phyloP scores from a whole-genome alignment of 495 filamentous ascomycete species.

The Oidiodendron maius region DNA sequence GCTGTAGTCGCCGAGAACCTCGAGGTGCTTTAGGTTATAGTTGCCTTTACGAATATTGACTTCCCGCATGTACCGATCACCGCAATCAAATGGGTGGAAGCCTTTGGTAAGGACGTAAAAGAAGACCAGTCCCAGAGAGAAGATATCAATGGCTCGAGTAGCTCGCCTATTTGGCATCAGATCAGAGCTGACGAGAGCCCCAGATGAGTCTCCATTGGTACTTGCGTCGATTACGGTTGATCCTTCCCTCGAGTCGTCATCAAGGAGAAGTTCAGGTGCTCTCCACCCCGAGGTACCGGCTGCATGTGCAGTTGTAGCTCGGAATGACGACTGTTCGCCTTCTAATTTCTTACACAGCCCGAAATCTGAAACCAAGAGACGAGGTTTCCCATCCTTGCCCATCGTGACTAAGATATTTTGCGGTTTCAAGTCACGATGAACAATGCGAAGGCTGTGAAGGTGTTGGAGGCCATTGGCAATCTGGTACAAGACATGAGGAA shows the following conservation, averaged over 20 bases:
- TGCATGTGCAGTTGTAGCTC: slow-evolving; percentile 87
- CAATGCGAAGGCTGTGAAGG: slow-evolving; percentile 86
- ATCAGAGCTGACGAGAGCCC: slow-evolving; percentile 28
- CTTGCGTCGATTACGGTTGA: slow-evolving; percentile 19
- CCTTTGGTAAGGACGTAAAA: slow-evolving; percentile 92
- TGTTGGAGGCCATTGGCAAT: slow-evolving; percentile 82
- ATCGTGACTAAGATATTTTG: slow-evolving; percentile 86
- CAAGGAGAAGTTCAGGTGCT: slow-evolving; percentile 84
- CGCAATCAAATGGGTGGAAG: slow-evolving; percentile 89
- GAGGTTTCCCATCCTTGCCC: slow-evolving; percentile 54
- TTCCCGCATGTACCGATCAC: slow-evolving; percentile 89
- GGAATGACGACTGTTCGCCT: slow-evolving; percentile 88
- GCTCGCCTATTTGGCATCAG: slow-evolving; percentile 66
- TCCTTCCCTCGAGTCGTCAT: slow-evolving; percentile 49
- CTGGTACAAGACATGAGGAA: slow-evolving; percentile 70
- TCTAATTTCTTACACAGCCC: slow-evolving; percentile 98
- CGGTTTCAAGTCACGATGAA: slow-evolving; percentile 94
- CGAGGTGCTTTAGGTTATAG: slow-evolving; percentile 65
- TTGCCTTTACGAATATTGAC: slow-evolving; percentile 90
- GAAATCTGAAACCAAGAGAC: slow-evolving; percentile 93
- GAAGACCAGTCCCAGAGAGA: slow-evolving; percentile 92
- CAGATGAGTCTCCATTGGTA: slow-evolving; percentile 34
- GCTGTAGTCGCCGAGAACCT: slow-evolving; percentile 70
- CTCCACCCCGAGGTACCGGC: slow-evolving; percentile 95
- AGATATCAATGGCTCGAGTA: slow-evolving; percentile 93